A percentile compares a stretch with the other conserved stretches of the same genome.
phyloP scores from a whole-genome alignment of 352 stramenopile species.

The Globisporangium paroecandrum region DNA sequence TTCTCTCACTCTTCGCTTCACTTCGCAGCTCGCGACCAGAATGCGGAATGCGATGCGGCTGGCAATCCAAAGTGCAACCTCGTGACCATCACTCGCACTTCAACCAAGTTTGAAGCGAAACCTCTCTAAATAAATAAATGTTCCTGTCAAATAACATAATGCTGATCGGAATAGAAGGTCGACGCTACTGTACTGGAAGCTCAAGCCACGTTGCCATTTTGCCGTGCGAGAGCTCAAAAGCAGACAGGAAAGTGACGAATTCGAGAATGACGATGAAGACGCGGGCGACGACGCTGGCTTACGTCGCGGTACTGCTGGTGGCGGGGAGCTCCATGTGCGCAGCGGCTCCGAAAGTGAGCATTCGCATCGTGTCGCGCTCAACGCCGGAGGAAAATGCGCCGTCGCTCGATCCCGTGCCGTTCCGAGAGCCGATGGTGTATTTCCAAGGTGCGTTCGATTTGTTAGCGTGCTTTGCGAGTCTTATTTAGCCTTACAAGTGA shows the following conservation, averaged over 20 bases:
- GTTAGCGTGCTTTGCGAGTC: not conserved
- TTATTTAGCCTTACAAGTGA: not conserved
- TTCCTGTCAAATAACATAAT: not conserved
- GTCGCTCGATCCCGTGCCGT: conserved; percentile 33
- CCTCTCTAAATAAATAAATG: not conserved
- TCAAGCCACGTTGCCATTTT: not conserved
- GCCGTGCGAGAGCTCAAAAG: not conserved
- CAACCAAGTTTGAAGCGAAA: conserved; percentile 5
- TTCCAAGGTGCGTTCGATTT: conserved; percentile 28
- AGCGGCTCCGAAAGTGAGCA: conserved; percentile 54
- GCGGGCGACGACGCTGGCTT: conserved; percentile 20
- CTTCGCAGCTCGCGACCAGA: not conserved
- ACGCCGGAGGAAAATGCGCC: conserved; percentile 14
- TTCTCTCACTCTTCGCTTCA: not conserved
- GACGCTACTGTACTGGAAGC: not conserved
- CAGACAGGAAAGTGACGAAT: not conserved
- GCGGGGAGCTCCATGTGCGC: conserved; percentile 26
- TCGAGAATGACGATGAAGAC: conserved; percentile 1
- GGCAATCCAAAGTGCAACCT: conserved; percentile 1
- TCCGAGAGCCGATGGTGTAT: conserved; percentile 38
- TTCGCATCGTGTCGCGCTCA: conserved; percentile 48
- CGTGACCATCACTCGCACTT: conserved; percentile 24
- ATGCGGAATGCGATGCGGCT: conserved; percentile 8
- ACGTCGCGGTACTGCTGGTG: conserved; percentile 18
- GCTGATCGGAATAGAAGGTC: not conserved